Evolutionary conservation across 768 basidiomycete species (phyloP), one percentile per base, ranked within the genome.

Genomic region (Boletus eberwhitei): DNA sequence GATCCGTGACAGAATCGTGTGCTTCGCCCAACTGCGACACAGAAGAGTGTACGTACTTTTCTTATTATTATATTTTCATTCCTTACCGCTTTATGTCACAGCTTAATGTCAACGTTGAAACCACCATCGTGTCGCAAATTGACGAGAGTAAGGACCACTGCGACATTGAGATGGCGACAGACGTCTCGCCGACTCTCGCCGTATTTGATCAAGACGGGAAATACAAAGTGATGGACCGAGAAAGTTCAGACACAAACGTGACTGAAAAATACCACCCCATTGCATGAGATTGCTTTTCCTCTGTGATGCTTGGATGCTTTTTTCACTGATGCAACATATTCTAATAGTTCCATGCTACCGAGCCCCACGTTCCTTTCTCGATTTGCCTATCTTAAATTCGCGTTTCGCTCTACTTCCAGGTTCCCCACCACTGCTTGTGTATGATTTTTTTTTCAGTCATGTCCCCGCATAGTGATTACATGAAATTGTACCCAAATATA

Each of bases 91-190:
- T 0, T 1, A 58, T 59, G 9, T 60, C 6, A 16, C 66, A 63
- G 41, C 57, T 71, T 3, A 70, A 72, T 14, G 69, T 71, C 56
- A 71, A 71, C 40, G 71, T 71, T 4, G 69, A 71, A 24, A 71
- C 70, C 0, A 71, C 71, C 4, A 57, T 72, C 14, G 65, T 71
- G 6, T 70, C 69, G 13, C 64, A 66, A 31, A 64, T 70, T 2
- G 69, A 70, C 35, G 70, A 66, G 11, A 50, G 59, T 34, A 59
- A 60, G 35, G 61, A 59, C n/a, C 56, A 53, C 22, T 56, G 39
- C 14, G 69, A 69, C 22, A 52, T 70, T 6, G 68, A 70, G 19
- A 40, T 55, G 31, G n/a, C 32, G 21, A 55, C 48, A 4, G 31
- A 16, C 1, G 44, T 48, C n/a, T 43, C 51, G 11, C 62, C 49